Evolutionary conservation across 148 eudicot genomes (phyloP), one percentile per base, ranked within the genome.

Genomic region (Fagopyrum homotropicum): DNA sequence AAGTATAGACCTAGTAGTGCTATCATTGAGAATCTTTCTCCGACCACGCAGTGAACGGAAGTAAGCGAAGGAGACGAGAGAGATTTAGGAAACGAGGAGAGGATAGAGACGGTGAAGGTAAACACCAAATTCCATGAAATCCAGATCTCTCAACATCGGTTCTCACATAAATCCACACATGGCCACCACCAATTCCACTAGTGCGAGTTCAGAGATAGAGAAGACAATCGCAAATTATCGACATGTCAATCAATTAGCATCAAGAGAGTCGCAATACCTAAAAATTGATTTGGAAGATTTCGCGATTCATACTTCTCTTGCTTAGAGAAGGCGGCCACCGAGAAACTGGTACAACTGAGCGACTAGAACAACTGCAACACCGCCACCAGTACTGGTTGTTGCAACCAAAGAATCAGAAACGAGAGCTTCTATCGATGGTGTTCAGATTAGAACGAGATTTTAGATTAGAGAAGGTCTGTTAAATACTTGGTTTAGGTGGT

Each of bases 1-100:
- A 91, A 83, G 83, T 89, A 91, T n/a, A 86, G 90, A 55, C 91
- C 93, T 60, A 93, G 93, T 72, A 83, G 83, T 43, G 86, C 86
- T 73, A 87, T 87, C 94, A 90, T 90, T 73, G 70, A 69, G 66
- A 64, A 60, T 54, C 57, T 59, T 74, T 77, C 76, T 74, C 69
- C 72, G 19, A 78, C 35, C 35, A 30, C 35, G 2, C 35, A 30
- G 79, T 69, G 79, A 70, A 29, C 7, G 51, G 29, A 44, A 48
- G 40, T 1, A 54, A 6, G 57, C 57, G 12, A 79, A 49, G 49
- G 66, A 66, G 51, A 69, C 10, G 77, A 57, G 79, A 74, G 81
- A 75, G 60, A 75, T 16, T 55, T 11, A 8, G 35, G 55, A 52
- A 30, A 56, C 0, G 8, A 44, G 75, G 68, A 69, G 35, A 49